phyloP scores from a whole-genome alignment of 495 filamentous ascomycete genomes.

The Cenococcum geophilum region DNA sequence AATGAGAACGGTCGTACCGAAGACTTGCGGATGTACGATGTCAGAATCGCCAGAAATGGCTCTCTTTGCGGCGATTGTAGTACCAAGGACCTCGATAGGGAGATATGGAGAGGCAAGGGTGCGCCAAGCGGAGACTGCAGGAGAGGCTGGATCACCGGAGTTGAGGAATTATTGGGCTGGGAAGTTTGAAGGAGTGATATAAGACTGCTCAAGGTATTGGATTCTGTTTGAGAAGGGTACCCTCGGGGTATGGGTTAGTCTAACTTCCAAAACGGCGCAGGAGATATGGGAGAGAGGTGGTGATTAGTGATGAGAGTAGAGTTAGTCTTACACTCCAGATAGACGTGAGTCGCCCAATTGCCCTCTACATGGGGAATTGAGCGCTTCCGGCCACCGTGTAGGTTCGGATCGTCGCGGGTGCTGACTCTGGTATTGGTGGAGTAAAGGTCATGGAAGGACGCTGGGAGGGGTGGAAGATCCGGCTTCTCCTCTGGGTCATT shows the following conservation, averaged over 20 bases:
- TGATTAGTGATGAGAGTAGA: constrained; percentile 4
- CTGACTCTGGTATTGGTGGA: constrained; percentile 68
- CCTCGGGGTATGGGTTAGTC: constrained; percentile 50
- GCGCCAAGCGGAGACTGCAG: constrained; percentile 69
- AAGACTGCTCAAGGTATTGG: constrained; percentile 48
- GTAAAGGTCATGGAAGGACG: constrained; percentile 83
- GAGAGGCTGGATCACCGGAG: constrained; percentile 49
- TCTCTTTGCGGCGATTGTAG: constrained; percentile 61
- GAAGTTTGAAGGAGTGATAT: constrained; percentile 39
- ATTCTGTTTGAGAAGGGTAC: constrained; percentile 58
- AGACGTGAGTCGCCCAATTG: constrained; percentile 89
- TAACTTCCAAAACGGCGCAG: not conserved
- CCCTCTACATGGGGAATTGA: constrained; percentile 78
- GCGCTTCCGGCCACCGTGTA: constrained; percentile 80
- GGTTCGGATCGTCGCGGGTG: constrained; percentile 68
- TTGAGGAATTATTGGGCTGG: constrained; percentile 9
- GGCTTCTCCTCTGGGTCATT: constrained; percentile 12
- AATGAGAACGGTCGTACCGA: constrained; percentile 50
- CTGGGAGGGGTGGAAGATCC: constrained; percentile 73
- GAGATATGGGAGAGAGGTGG: not conserved
- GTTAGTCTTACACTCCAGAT: constrained; percentile 78
- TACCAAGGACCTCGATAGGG: constrained; percentile 68
- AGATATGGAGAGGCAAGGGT: constrained; percentile 82
- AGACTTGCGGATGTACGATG: constrained; percentile 38
- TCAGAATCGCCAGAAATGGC: constrained; percentile 49